Percentiles rank a stretch among this genome's conserved stretches.
Evolutionary conservation across 2,329 filamentous ascomycete species (phyloP).

Genomic region (Lecanicillium sp.): DNA sequence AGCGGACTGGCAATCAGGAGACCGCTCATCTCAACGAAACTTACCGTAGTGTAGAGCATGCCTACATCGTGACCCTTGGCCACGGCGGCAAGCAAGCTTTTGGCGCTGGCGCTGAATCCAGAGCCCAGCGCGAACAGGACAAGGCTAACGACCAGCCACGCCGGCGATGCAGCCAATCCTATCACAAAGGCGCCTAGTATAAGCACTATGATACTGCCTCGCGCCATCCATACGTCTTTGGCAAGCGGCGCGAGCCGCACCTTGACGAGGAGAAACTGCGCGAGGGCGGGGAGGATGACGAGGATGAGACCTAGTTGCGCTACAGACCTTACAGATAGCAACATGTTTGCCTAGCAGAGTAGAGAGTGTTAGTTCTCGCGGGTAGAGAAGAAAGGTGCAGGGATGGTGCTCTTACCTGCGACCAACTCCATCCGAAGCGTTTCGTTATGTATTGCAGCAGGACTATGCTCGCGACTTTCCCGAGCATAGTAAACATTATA

Average conservation of each 20-base stretch:
- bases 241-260: neutral
- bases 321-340: neutral
- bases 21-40: neutral
- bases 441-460: no score
- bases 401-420: no score
- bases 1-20: neutral
- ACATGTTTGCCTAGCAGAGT: no score
- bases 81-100: neutral
- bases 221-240: conserved; percentile 1
- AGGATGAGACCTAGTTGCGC: neutral
- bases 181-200: neutral
- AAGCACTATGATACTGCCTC: neutral
- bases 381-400: no score
- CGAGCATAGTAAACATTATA: no score
- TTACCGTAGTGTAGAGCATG: conserved; percentile 1
- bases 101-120: neutral
- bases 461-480: no score
- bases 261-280: neutral
- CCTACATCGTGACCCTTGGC: neutral
- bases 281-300: neutral
- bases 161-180: neutral
- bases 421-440: no score
- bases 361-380: no score
- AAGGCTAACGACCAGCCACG: neutral
- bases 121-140: neutral